Base-by-base conservation (phyloP, 495 filamentous ascomycete species). In the Parathielavia appendiculata region DNA sequence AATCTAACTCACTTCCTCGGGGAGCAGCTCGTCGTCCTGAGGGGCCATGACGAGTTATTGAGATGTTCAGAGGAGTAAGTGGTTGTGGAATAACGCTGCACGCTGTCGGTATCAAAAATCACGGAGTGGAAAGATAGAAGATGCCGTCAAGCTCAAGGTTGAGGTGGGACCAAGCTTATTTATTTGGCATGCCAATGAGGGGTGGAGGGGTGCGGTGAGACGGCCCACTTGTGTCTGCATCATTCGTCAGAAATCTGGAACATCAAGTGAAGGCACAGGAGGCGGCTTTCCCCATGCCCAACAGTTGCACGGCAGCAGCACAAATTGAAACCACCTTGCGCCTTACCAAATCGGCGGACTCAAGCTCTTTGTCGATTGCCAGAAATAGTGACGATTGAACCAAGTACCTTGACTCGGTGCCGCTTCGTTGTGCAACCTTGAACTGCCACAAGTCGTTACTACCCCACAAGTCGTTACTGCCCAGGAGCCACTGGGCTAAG, bases 1-100 rank as follows among this genome's bases (percentile, higher is more conserved):
- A 30, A 6, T 30, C 26, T 30, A 2, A 30, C 26, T 30, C 26
- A 30, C 26, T 30, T 83, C 81, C 76, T 90, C 85, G 68, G 92
- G 89, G 63, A 85, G 71, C 59, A 96, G 84, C 64, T 98, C 93
- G 50, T 96, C 90, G 0, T 96, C 87, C 65, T 83, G 75, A 63
- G 83, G 81, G 54, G 87, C 74, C 91, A 95, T 95, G 59, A 13
- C 69, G 57, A 41, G 52, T 20, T 44, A 50, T 54, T 61, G 49
- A 23, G 45, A 23, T 9, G 19, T 30, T 17, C 9, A 38, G 23
- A 19, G 10, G 1, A 1, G 19, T 30, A 17, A 19, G 53, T 10
- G 30, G 20, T 44, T 8, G 35, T 34, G 14, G 12, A 16, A 16
- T 34, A n/a, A 44, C 51, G 52, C 26, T 64, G 20, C 13, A 51